Evolutionary conservation across 306 rosid species (phyloP).

Genomic region (Castanea mollissima): DNA sequence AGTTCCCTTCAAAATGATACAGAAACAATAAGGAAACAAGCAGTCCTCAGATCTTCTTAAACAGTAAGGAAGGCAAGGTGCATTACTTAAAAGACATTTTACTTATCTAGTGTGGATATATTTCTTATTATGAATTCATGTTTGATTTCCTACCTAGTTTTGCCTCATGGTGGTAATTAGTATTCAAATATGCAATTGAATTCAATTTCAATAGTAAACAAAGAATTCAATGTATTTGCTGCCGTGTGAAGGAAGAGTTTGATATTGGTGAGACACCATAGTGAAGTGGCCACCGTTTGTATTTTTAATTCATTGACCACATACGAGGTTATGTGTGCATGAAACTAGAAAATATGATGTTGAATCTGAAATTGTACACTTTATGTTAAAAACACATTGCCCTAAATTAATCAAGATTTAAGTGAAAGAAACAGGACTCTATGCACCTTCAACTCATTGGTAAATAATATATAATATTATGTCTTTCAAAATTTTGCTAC

Average conservation of each 20-base stretch:
- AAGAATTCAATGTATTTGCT: neutral
- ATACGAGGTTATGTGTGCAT: neutral
- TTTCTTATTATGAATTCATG: neutral
- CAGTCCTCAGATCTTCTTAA: conserved; percentile 7
- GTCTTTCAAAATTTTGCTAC: neutral
- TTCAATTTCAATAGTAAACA: neutral
- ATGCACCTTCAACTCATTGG: neutral
- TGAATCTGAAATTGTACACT: neutral
- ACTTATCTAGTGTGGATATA: conserved; percentile 18
- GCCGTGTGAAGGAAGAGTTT: neutral
- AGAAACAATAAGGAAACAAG: conserved; percentile 2
- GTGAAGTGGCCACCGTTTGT: neutral
- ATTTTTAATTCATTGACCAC: neutral
- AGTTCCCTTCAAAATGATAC: conserved; percentile 45
- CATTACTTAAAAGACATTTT: conserved; percentile 13
- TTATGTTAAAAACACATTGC: neutral
- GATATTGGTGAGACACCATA: neutral
- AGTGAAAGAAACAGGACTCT: neutral
- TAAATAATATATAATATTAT: neutral
- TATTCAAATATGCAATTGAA: neutral
- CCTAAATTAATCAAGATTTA: neutral
- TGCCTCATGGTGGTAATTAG: neutral
- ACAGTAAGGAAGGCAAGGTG: neutral
- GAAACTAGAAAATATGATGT: neutral
- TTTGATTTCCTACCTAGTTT: conserved; percentile 1